Evolutionary conservation across 2,329 filamentous ascomycete species (phyloP).

Genomic region (Diaporthe sp.): DNA sequence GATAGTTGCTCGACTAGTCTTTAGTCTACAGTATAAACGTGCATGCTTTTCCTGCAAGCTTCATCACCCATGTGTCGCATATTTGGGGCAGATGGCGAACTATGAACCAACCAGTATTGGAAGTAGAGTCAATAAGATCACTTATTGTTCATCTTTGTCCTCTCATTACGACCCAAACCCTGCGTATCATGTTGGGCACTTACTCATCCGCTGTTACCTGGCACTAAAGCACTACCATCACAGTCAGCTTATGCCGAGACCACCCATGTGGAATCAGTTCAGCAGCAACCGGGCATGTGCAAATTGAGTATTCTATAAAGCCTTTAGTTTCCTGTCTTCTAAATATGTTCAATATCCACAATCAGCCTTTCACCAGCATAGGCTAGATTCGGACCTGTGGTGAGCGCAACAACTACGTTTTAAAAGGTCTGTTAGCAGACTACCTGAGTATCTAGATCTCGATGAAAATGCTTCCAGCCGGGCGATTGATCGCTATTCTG

Average conservation of each 20-base stretch:
- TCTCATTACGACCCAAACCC: no score
- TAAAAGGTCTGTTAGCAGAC: not conserved
- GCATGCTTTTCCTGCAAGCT: not conserved
- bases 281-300: no score
- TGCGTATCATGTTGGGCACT: not conserved
- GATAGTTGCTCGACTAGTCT: not conserved
- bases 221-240: not conserved
- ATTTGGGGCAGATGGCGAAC: no score
- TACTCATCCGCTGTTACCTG: not conserved
- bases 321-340: not conserved
- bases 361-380: not conserved
- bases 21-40: not conserved
- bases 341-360: not conserved
- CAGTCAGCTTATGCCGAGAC: constrained; percentile 7
- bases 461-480: not conserved
- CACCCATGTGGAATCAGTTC: not conserved
- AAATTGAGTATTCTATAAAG: not conserved
- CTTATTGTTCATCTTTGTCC: no score
- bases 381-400: no score
- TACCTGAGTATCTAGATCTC: no score
- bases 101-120: not conserved
- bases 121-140: not conserved
- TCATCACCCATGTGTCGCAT: not conserved
- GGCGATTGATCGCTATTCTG: not conserved
- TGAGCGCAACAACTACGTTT: not conserved